Base-by-base conservation (phyloP, 2,329 filamentous ascomycete genomes). In the Scedosporium aurantiacum region DNA sequence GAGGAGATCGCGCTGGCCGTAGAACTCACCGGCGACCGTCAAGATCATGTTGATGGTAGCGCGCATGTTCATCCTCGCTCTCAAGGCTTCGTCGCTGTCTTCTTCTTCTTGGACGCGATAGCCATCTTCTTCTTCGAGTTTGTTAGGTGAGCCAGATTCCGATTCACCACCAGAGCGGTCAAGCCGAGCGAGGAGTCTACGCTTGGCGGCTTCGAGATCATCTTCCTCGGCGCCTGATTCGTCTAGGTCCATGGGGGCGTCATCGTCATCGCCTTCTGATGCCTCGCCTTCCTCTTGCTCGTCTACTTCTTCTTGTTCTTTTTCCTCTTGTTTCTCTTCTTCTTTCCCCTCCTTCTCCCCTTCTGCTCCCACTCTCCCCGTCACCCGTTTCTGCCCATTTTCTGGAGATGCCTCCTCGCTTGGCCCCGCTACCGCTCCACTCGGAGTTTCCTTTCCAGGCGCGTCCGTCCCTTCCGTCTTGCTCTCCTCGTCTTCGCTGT, bases 31-130 rank as follows among this genome's bases (percentile, higher is more conserved):
- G 57, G 89, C 87, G 41, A 97, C 81, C 0, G 90, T 94, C 66
- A 97, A 78, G 60, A 97, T 90, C 90, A 96, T 96, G 74, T 95
- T 92, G 40, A 97, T 78, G 47, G 91, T 91, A n/a, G 85, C 87
- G 28, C 82, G 79, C 76, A 79, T 79, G 70, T 81, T 83, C 67
- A 77, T 73, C 45, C 74, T 75, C 45, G 71, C 70, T n/a, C 76
- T 71, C 41, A 66, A 66, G 6, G 64, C 63, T n/a, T 64, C 62
- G 18, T 67, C 63, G 18, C 69, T 65, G 1, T 68, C 65, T 1
- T 37, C 62, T 12, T 63, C 58, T 2, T 37, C 60, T 21, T 45
- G 59, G 27, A 41, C 62, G 7, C n/a, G 5, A 2, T 10, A 10
- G 16, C 18, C 43, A 18, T 47, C 43, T 61, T 62, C 61, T 6